Evolutionary conservation across 1,284 basidiomycete species (phyloP), one percentile per base, ranked within the genome.

Genomic region (Cryptococcus neoformans): DNA sequence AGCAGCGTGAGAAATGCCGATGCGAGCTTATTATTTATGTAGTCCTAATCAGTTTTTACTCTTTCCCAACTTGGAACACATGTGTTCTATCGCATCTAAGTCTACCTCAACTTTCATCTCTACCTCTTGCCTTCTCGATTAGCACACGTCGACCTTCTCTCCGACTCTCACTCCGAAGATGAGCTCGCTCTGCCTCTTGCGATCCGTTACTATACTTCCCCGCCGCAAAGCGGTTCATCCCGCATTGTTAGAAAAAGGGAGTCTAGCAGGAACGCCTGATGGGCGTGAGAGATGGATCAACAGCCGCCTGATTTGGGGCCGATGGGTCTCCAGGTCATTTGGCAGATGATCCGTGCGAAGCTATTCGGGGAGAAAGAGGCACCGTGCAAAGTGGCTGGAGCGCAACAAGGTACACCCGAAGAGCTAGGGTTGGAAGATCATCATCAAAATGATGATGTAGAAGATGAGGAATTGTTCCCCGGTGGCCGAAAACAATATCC

Each of bases 81-180:
- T 44, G 2, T 44, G 21, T 14, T 73, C 16, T 68, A 70, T 42
- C 61, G 70, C 21, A 73, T 74, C 41, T 72, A 72, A 49, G 70
- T 67, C 0, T 53, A 76, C 10, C 68, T 72, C 5, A 66, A 77
- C 55, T 78, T 78, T 58, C 72, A 74, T 44, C 71, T 78, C 0
- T 75, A 78, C 58, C 67, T 78, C 8, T 78, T 75, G 0, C 75
- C 76, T 0, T 76, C 75, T 1, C 62, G 76, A 17, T 58, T 73
- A 9, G 72, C 74, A 6, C 62, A 76, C 52, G 58, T 74, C 40
- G 70, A 73, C 52, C 57, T 75, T 2, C 56, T 74, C 11, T 64
- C 69, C 14, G 70, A 72, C 53, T 51, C 67, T 39, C 67, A 70
- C 7, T 46, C 57, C 1, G 66, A 60, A n/a, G 40, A 50, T n/a